Evolutionary conservation across 2,329 filamentous ascomycete species (phyloP), one percentile per base, ranked within the genome.

Genomic region (Colletotrichum salicis): DNA sequence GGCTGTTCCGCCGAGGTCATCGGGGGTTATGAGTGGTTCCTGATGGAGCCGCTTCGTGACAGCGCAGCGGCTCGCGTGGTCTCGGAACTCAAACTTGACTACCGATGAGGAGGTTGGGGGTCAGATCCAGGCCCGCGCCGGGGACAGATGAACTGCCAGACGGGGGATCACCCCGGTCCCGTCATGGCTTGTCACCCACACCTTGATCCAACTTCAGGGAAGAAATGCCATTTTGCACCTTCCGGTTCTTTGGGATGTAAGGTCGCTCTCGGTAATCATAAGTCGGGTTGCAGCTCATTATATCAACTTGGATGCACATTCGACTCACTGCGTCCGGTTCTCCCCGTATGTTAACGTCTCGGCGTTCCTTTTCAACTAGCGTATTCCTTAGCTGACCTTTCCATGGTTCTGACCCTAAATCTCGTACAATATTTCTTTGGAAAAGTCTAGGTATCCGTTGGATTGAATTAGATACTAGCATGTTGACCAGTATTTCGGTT

Each of bases 41-140:
- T 12, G 48, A 52, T 41, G 61, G 65, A 69, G 65, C 69, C 65
- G 65, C 69, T 24, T 63, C 55, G 68, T 69, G 65, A 69, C 55
- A 64, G 55, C 59, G 69, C 65, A 55, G 69, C 54, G 59, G 69
- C 65, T 71, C 69, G 59, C 65, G 65, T 64, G 59, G 69, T 56
- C 65, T 71, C 69, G 69, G 69, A 69, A 69, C 37, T 71, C 69
- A 71, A 71, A 71, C 65, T 71, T 71, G 69, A 71, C 69, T 71
- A 71, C 69, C 69, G 69, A 71, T 58, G 69, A 71, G 69, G 69
- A 62, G 65, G 69, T 54, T 68, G 58, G 69, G 10, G 12, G 57
- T 27, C 24, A 62, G 68, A 60, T 62, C 64, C 58, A 55, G 64
- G 15, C 68, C 52, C 31, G 68, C 45, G 37, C 64, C 67, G 55